A percentile compares a stretch with the other conserved stretches of the same genome.
These are phyloP conservation scores for Fraxinus greggii DNA, from an alignment of 305 asterid species.

Conservation along the genomic window DNA sequence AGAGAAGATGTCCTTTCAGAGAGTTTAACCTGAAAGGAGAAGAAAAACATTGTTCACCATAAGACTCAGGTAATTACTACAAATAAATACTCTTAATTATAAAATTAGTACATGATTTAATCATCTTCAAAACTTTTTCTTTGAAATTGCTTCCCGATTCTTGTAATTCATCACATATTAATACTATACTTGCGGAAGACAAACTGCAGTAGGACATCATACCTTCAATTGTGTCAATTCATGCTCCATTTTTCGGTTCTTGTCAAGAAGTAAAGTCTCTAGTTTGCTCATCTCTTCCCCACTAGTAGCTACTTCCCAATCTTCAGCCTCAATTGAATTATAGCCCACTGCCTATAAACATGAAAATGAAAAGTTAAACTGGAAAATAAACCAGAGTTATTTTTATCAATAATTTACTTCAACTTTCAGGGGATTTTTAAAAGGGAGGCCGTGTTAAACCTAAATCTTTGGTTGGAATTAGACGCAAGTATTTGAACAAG, in stretches of 20 bases:
- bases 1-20: constrained; percentile 74
- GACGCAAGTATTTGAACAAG: neutral
- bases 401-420: constrained; percentile 9
- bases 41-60: constrained; percentile 23
- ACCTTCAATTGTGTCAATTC: constrained; percentile 94
- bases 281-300: constrained; percentile 99
- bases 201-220: constrained; percentile 21
- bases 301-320: constrained; percentile 96
- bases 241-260: constrained; percentile 98
- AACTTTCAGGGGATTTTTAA: neutral
- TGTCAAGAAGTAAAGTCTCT: constrained; percentile 93
- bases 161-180: constrained; percentile 1
- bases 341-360: constrained; percentile 88
- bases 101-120: constrained; percentile 7
- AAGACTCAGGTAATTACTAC: neutral
- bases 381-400: neutral
- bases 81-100: neutral
- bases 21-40: constrained; percentile 67
- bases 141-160: constrained; percentile 16
- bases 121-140: constrained; percentile 12
- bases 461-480: neutral
- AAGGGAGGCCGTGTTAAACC: neutral
- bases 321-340: constrained; percentile 99
- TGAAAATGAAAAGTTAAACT: constrained; percentile 14
- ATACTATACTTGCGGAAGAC: constrained; percentile 4